Base-by-base conservation (phyloP, 2,329 filamentous ascomycete species). In the Aspergillus ochraceoroseus region DNA sequence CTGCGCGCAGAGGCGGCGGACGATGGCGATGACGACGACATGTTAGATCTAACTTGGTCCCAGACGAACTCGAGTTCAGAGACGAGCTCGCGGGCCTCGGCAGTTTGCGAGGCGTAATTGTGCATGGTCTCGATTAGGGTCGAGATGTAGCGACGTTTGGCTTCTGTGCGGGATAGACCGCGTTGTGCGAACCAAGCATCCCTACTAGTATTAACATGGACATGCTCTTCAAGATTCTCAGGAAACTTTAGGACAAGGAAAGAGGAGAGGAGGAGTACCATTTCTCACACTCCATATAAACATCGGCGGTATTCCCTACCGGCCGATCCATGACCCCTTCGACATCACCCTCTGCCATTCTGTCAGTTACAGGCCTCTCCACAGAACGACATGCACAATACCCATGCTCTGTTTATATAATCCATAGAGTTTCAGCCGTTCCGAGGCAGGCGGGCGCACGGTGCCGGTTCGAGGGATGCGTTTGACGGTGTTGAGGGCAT, bases 331-430 rank as follows among this genome's bases (percentile, higher is more conserved):
- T 94, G 34, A 96, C 87, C 33, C 87, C 86, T 53, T 92, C 85
- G 22, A 96, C 89, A 66, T 98, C 87, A 33, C 92, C 92, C 71
- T 98, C 89, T 78, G 53, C 33, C 31, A 32, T 31, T 11, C 26
- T n/a, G n/a, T n/a, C n/a, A n/a, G n/a, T n/a, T n/a, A n/a, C n/a
- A n/a, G n/a, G n/a, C n/a, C n/a, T n/a, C n/a, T n/a, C n/a, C n/a
- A n/a, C n/a, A n/a, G n/a, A n/a, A n/a, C n/a, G n/a, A n/a, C n/a
- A n/a, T n/a, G n/a, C n/a, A n/a, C n/a, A 64, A 48, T 66, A 77
- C 74, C 77, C 92, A 96, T 96, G 48, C 88, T 88, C 68, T 98
- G 92, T 64, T 98, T 98, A 72, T 98, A 98, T 52, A 98, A 76
- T 50, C 92, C 92, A 82, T 98, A 98, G 47, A 98, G 83, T 43